Base-by-base conservation (phyloP, 208 protist genomes). In the Leishmania major region DNA sequence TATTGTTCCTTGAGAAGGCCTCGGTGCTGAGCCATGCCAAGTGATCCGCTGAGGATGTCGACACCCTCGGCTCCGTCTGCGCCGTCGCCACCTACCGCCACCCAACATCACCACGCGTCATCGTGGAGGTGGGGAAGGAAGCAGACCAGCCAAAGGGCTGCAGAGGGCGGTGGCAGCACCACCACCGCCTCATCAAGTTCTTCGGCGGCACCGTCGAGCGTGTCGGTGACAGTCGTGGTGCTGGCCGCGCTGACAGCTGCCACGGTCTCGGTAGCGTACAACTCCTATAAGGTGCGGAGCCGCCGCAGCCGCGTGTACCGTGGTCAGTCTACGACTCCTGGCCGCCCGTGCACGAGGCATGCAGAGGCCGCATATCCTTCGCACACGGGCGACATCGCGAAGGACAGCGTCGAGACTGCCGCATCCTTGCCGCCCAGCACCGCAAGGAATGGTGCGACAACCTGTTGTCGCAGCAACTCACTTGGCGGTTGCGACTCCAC, bases 211-310 rank as follows among this genome's bases (percentile, higher is more conserved):
- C 55, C 79, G 43, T 28, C 71, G 66, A 51, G 31, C 7, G 31
- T n/a, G 22, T 66, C 82, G 3, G 22, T 73, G 10, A n/a, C 57
- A 51, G 31, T 31, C 2, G 62, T 75, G 28, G 72, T 78, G 0
- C 40, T 81, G 31, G 79, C 84, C 1, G 79, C 79, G 28, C 55
- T 81, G 43, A 67, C 81, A 5, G 84, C 66, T 13, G 74, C 69
- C 11, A 49, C 70, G 4, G 80, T 62, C 2, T 57, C 77, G 31
- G 60, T 81, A 1, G 55, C 84, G 19, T 83, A 78, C 60, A 75
- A 69, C 69, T 57, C 53, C 22, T 87, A 84, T 47, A 45, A 59
- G 40, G 22, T 40, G 28, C 43, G 72, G 31, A 28, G 49, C 25
- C 72, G 72, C 35, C 22, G 55, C 55, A 22, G 37, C 66, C 13